Conservation (phyloP, 306 rosid genomes). For the Cucumis melo region DNA sequence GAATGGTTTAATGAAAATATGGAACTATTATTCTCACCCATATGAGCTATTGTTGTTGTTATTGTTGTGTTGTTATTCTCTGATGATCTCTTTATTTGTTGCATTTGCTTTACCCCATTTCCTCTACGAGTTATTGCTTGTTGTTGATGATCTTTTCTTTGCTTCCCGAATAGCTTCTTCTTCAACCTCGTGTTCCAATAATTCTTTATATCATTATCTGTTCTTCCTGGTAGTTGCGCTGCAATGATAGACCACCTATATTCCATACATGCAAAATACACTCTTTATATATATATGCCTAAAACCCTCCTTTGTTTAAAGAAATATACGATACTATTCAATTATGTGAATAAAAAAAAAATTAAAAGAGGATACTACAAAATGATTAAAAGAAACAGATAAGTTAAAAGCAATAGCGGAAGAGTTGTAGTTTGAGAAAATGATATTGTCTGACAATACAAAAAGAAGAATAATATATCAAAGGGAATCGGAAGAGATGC, state of each 20-base stretch:
- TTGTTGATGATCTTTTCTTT: conserved; percentile 30
- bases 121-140: conserved; percentile 18
- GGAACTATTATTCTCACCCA: neutral
- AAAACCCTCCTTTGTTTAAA: neutral
- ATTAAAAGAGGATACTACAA: too few relatives aligned
- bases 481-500: too few relatives aligned
- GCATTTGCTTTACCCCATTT: conserved; percentile 19
- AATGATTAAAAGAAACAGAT: too few relatives aligned
- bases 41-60: neutral
- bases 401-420: too few relatives aligned
- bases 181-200: conserved; percentile 59
- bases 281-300: neutral
- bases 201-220: conserved; percentile 51
- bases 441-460: too few relatives aligned
- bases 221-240: conserved; percentile 48
- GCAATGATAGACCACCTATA: conserved; percentile 55
- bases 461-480: too few relatives aligned
- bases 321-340: too few relatives aligned
- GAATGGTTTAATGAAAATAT: neutral
- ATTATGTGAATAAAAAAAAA: too few relatives aligned
- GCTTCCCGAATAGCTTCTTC: conserved; percentile 56
- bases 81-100: neutral
- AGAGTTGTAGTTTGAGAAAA: too few relatives aligned
- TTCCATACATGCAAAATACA: neutral
- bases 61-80: neutral